Percentiles rank a stretch among this genome's conserved stretches.
phyloP scores from a whole-genome alignment of 371 early-diverging fungal species.

The Furculomyces boomerangus region DNA sequence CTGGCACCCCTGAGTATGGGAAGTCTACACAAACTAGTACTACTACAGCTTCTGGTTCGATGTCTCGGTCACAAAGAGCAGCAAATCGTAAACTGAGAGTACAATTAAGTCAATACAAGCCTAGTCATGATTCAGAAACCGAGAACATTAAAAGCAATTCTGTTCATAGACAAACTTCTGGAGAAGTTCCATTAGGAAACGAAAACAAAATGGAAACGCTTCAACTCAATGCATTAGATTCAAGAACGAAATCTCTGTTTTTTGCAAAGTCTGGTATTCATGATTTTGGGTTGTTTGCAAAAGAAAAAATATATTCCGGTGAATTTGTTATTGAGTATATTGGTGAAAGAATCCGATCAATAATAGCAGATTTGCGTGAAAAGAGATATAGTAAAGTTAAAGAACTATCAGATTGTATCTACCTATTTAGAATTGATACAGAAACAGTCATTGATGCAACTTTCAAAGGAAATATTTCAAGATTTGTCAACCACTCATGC shows the following conservation, averaged over 20 bases:
- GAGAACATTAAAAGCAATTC: slow-evolving; percentile 4
- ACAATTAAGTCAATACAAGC: slow-evolving; percentile 14
- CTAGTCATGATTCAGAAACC: background rate
- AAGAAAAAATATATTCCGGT: slow-evolving; percentile 69
- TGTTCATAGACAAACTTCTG: background rate
- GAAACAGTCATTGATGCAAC: slow-evolving; percentile 98
- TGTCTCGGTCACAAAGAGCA: slow-evolving; percentile 17
- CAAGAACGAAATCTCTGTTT: slow-evolving; percentile 65
- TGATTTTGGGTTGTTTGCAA: slow-evolving; percentile 92
- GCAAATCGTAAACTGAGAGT: slow-evolving; percentile 24
- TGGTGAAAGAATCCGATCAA: slow-evolving; percentile 92
- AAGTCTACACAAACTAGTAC: slow-evolving; percentile 1
- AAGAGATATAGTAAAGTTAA: slow-evolving; percentile 45
- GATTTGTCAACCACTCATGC: slow-evolving; percentile 97
- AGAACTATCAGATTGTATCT: slow-evolving; percentile 16
- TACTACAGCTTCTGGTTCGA: slow-evolving; percentile 15
- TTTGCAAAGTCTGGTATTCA: slow-evolving; percentile 87
- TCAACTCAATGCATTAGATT: slow-evolving; percentile 77
- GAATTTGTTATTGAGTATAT: slow-evolving; percentile 97
- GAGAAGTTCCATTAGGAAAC: slow-evolving; percentile 14
- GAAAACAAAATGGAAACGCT: slow-evolving; percentile 41
- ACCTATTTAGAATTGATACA: slow-evolving; percentile 91
- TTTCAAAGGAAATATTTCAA: slow-evolving; percentile 86
- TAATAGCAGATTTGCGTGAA: slow-evolving; percentile 91
- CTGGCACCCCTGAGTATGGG: slow-evolving; percentile 4